Evolutionary conservation across 805 yeast genomes (phyloP).

Genomic region (Pichia paraexigua): DNA sequence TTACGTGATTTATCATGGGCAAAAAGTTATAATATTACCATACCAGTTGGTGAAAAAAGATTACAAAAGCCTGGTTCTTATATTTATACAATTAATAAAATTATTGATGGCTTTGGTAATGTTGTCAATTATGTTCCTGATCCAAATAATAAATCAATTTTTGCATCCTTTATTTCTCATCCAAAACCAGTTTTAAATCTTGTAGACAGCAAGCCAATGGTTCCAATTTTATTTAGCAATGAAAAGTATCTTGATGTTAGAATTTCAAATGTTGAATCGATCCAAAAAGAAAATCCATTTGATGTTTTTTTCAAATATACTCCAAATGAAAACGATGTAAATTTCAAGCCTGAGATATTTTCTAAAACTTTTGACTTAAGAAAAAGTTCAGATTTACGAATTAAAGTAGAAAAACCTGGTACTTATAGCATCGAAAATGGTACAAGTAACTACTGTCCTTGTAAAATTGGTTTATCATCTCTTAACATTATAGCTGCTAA

Average conservation of each 20-base stretch:
- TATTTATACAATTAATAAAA: constrained; percentile 46
- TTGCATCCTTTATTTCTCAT: constrained; percentile 43
- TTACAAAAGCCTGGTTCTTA: constrained; percentile 40
- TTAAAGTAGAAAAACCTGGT: constrained; percentile 54
- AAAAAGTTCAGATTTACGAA: constrained; percentile 16
- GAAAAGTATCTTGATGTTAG: constrained; percentile 27
- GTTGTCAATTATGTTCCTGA: constrained; percentile 34
- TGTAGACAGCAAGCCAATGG: constrained; percentile 27
- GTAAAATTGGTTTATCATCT: constrained; percentile 52
- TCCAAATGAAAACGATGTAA: constrained; percentile 21
- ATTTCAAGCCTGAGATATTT: constrained; percentile 10
- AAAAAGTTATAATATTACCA: constrained; percentile 18
- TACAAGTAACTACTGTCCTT: constrained; percentile 56
- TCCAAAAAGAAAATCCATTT: constrained; percentile 41
- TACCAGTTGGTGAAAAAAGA: constrained; percentile 22
- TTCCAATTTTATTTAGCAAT: constrained; percentile 25
- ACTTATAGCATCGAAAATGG: constrained; percentile 48
- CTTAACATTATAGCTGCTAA: constrained; percentile 38
- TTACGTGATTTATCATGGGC: constrained; percentile 34
- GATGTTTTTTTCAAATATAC: constrained; percentile 29
- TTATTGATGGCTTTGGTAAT: constrained; percentile 65
- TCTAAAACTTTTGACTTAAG: constrained; percentile 24
- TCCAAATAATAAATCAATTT: constrained; percentile 30
- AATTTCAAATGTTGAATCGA: constrained; percentile 17
- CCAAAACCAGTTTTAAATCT: constrained; percentile 46